These are phyloP conservation scores for Paracoccidioides lutzii DNA, from an alignment of 2,329 filamentous ascomycete species.

Conservation along the genomic window DNA sequence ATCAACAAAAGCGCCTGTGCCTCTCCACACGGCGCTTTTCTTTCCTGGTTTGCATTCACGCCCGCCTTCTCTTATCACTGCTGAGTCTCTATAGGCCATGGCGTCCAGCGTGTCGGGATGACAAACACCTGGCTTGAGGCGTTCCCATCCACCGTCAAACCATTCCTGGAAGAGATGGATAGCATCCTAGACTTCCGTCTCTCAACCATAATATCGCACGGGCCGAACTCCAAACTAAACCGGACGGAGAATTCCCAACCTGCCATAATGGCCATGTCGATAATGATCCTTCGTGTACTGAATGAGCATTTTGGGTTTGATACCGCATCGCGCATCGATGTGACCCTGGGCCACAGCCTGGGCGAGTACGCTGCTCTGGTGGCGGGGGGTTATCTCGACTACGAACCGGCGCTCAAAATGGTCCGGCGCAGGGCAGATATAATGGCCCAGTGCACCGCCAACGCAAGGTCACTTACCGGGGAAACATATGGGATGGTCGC, in stretches of 20 bases:
- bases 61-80: not conserved
- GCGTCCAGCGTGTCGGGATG: slow-evolving; percentile 84
- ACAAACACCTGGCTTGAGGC: slow-evolving; percentile 70
- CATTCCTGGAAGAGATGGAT: slow-evolving; percentile 80
- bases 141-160: slow-evolving; percentile 64
- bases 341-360: slow-evolving; percentile 78
- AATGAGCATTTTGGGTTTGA: slow-evolving; percentile 75
- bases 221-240: slow-evolving; percentile 64
- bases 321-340: slow-evolving; percentile 57
- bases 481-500: slow-evolving; percentile 92
- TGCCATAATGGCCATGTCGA: slow-evolving; percentile 88
- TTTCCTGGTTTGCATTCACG: slow-evolving; percentile 29
- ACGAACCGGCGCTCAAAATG: slow-evolving; percentile 63
- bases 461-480: slow-evolving; percentile 53
- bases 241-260: slow-evolving; percentile 81
- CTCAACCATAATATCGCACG: slow-evolving; percentile 63
- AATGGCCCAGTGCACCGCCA: slow-evolving; percentile 64
- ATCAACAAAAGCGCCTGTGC: not conserved
- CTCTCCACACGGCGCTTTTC: slow-evolving; percentile 34
- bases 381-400: slow-evolving; percentile 65
- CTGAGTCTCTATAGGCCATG: slow-evolving; percentile 52
- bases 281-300: slow-evolving; percentile 76
- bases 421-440: slow-evolving; percentile 66
- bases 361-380: slow-evolving; percentile 90
- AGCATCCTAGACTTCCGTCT: slow-evolving; percentile 59